Base-by-base conservation (phyloP, 306 rosid species). In the Pachyrhizus erosus region DNA sequence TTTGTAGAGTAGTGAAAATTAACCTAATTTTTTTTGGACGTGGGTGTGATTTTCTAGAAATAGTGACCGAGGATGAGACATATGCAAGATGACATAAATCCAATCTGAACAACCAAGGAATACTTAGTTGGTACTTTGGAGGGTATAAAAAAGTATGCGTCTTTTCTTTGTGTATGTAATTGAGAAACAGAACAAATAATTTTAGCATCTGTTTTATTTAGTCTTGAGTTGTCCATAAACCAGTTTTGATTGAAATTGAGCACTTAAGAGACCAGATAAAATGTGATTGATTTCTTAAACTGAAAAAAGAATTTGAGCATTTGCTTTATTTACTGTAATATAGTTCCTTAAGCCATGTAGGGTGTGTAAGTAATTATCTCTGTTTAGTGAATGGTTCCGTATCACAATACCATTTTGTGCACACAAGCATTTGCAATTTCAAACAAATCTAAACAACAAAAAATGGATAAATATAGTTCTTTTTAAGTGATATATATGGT, bases 1-100 rank as follows among this genome's bases (percentile, higher is more conserved):
- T 42, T 37, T 39, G 11, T 23, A 21, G 5, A 72, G 20, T 33
- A 24, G 27, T 20, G 62, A 55, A 20, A 2, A 21, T 55, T 55
- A 9, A 17, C 20, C 10, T 37, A 42, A 70, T 17, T 24, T 54
- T 69, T 69, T 27, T n/a, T n/a, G 45, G 68, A 40, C 1, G n/a
- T 20, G 72, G 46, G 49, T 72, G 77, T 79, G 20, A 23, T 54
- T 75, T 27, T 54, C 17, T 27, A 12, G 61, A 71, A 70, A 70
- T 46, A 64, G 40, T 17, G 40, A 77, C 27, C 18, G 37, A 15
- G 67, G 20, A 1, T 10, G 8, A 20, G 9, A 60, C 73, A 78
- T n/a, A 62, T 69, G 76, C 24, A 42, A 73, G 45, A 79, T 8
- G 77, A 43, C 80, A 73, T n/a, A 46, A 66, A 73, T 23, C 20